These are phyloP conservation scores for Podospora comata DNA, from an alignment of 495 filamentous ascomycete species.

Conservation along the genomic window DNA sequence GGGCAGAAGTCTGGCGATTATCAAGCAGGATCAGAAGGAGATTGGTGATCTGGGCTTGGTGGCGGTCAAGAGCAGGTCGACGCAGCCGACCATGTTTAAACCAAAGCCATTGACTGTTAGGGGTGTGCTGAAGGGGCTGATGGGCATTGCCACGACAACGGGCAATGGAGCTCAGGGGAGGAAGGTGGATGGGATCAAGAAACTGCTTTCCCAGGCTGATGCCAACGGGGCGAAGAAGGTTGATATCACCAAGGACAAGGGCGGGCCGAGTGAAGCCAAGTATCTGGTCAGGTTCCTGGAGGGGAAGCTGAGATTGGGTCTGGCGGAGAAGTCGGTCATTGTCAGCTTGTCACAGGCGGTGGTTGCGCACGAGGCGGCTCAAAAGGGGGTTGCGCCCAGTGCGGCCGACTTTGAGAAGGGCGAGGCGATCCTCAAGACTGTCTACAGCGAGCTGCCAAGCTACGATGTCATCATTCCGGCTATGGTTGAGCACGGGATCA, in stretches of 20 bases:
- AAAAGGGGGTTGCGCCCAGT: constrained; percentile 63
- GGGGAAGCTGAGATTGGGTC: constrained; percentile 84
- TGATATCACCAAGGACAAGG: constrained; percentile 89
- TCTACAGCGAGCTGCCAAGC: constrained; percentile 90
- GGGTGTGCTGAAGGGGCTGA: constrained; percentile 82
- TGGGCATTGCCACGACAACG: constrained; percentile 80
- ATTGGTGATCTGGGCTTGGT: constrained; percentile 94
- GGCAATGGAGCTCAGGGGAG: constrained; percentile 85
- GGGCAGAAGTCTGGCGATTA: constrained; percentile 77
- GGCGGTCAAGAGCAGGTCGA: constrained; percentile 88
- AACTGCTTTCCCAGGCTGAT: constrained; percentile 84
- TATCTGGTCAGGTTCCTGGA: constrained; percentile 89
- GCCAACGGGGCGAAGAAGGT: constrained; percentile 63
- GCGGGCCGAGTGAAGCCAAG: constrained; percentile 91
- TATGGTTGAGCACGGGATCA: constrained; percentile 81
- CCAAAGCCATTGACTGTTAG: constrained; percentile 85
- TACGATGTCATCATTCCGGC: constrained; percentile 93
- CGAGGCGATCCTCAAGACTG: constrained; percentile 79
- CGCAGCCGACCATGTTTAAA: constrained; percentile 96
- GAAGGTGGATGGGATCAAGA: constrained; percentile 93
- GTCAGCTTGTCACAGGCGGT: constrained; percentile 85
- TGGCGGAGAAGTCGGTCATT: constrained; percentile 89
- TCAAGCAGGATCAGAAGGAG: constrained; percentile 91
- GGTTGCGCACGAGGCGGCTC: constrained; percentile 71
- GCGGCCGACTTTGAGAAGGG: constrained; percentile 74